Evolutionary conservation across 768 basidiomycete genomes (phyloP), one percentile per base, ranked within the genome.

Genomic region (Auriscalpium microsporum): DNA sequence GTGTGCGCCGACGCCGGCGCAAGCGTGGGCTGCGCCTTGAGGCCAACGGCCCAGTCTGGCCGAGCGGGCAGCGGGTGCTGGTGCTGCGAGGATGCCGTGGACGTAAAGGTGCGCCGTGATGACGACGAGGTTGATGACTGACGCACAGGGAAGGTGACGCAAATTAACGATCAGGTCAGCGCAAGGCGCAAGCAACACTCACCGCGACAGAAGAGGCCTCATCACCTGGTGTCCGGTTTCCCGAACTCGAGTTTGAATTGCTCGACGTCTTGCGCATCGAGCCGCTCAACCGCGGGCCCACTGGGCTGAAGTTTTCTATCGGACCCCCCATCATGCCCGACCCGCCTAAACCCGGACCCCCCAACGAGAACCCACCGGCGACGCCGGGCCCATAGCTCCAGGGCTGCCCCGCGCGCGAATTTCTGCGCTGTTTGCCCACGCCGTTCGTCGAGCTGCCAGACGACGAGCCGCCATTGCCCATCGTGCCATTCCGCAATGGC

Each of bases 1-100:
- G 70, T 56, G 13, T 66, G 56, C 28, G 54, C 37, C 28, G 72
- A 72, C 1, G 77, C 70, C 34, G 77, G 47, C 59, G 86, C 79
- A 28, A 87, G 68, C 11, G 81, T 86, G 33, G 84, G 83, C 57
- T 88, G 84, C 0, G 88, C 80, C 66, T 86, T 89, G 36, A 92
- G 74, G 14, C 88, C 88, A 4, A 92, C 87, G 16, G 90, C 90
- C 90, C 91, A 93, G 67, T 93, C 90, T 42, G 90, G 90, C 55
- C 90, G 78, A 2, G 88, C 73, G 4, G 90, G 90, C 40, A 93
- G 75, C 13, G 90, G 90, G 55, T 84, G 82, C 59, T 71, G 90
- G 55, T 84, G 82, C 59, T 71, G 90, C 76, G 85, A 87, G 3
- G 88, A 88, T 6, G 85, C 75, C 1, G 79, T 80, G 36, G 88